phyloP scores from a whole-genome alignment of 192 early-diverging fungal genomes.

The Lobosporangium transversale region DNA sequence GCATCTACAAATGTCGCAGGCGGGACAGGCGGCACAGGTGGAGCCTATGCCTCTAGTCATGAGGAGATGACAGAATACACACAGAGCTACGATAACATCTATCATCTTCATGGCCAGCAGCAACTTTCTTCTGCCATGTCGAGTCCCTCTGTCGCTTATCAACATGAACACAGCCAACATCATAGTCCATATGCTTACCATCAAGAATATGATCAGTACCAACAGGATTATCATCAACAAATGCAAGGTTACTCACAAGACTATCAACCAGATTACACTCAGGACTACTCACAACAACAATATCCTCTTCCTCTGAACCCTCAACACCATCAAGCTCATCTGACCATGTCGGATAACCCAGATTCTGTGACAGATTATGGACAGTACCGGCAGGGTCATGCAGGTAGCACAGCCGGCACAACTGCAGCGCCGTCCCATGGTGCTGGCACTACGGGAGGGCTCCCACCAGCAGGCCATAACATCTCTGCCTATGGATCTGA shows the following conservation, averaged over 20 bases:
- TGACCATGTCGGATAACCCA: constrained; percentile 23
- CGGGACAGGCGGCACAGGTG: not conserved
- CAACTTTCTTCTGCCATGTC: not conserved
- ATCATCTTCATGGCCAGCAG: not conserved
- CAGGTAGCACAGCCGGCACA: not conserved
- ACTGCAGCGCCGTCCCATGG: not conserved
- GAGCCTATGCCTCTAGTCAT: constrained; percentile 1
- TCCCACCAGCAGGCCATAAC: constrained; percentile 11
- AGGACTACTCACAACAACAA: constrained; percentile 1
- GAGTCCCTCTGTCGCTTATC: not conserved
- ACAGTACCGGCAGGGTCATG: not conserved
- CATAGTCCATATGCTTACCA: not conserved
- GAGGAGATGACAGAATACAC: not conserved
- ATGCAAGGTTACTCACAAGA: not conserved
- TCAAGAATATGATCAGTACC: constrained; percentile 1
- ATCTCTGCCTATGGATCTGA: constrained; percentile 36
- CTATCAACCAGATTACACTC: not conserved
- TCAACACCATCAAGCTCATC: constrained; percentile 7
- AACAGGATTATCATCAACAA: not conserved
- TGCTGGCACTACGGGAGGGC: not conserved
- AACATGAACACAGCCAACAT: not conserved
- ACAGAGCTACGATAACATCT: not conserved
- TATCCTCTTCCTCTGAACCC: not conserved
- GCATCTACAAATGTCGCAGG: not conserved
- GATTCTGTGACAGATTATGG: constrained; percentile 16